phyloP scores from a whole-genome alignment of 768 basidiomycete genomes.

The Tephrocybe sp. region DNA sequence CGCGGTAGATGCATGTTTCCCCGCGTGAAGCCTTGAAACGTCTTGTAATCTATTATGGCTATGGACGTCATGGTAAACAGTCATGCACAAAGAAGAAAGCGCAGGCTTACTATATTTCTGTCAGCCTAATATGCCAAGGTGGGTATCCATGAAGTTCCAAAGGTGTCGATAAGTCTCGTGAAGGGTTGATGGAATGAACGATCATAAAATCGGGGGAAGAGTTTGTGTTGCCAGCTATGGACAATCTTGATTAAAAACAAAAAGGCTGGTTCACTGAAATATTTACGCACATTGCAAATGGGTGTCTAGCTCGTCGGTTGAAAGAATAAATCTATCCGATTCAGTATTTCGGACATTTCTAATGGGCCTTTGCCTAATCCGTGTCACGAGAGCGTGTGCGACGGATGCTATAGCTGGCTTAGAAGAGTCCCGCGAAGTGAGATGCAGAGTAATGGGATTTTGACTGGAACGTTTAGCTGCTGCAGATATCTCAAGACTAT shows the following conservation, averaged over 20 bases:
- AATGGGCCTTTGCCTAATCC: slow-evolving; percentile 21
- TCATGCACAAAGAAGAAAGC: neutral
- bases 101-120: slow-evolving; percentile 74
- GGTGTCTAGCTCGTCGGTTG: slow-evolving; percentile 44
- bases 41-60: slow-evolving; percentile 28
- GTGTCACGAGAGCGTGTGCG: slow-evolving; percentile 45
- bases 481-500: neutral
- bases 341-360: slow-evolving; percentile 20
- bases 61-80: neutral
- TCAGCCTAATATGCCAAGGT: slow-evolving; percentile 83
- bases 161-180: slow-evolving; percentile 37
- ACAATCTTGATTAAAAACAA: slow-evolving; percentile 5
- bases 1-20: neutral
- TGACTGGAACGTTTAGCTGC: slow-evolving; percentile 1
- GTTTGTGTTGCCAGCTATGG: slow-evolving; percentile 50
- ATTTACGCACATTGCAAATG: slow-evolving; percentile 57
- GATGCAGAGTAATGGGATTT: slow-evolving; percentile 45
- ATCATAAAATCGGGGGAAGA: slow-evolving; percentile 78
- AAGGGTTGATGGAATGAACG: slow-evolving; percentile 55
- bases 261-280: neutral
- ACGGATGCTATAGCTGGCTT: slow-evolving; percentile 66
- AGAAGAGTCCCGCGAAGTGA: slow-evolving; percentile 59
- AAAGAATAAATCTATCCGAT: slow-evolving; percentile 31
- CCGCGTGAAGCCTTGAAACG: neutral
- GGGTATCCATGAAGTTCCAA: slow-evolving; percentile 76